Base-by-base conservation (phyloP, 1,139 yeast species). In the Lodderomyces theae region DNA sequence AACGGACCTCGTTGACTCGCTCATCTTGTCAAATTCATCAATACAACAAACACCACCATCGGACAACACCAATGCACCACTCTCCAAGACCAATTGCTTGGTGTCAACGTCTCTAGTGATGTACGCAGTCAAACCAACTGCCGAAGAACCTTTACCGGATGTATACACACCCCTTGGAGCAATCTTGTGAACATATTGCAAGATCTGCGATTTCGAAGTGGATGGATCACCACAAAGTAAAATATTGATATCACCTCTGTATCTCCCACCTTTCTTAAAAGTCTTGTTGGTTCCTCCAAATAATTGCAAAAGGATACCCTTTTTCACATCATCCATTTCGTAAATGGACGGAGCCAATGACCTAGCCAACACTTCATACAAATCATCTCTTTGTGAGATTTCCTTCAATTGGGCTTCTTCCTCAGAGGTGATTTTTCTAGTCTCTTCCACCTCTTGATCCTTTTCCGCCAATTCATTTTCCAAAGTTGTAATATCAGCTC, bases 21-120 rank as follows among this genome's bases (percentile, higher is more conserved):
- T 79, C 99, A 92, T 92, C 63, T 92, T 92, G 66, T 92, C 99
- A 58, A 92, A 92, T 68, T 92, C 99, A 69, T 92, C 99, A 60
- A 92, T 92, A 66, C 98, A 94, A 69, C 98, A 92, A 41, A 92
- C 83, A 69, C 99, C 99, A 43, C 98, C 98, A 64, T 92, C 99
- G 6, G 97, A 88, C 40, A 92, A 73, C 10, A 92, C 98, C 50
- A 92, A 74, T 0, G 99, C 99, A 61, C 99, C 99, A 59, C 92
- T 81, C 60, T 92, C 99, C 44, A 92, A 73, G 6, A 92, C 98
- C 39, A 92, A 69, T 59, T 92, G 98, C 54, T 80, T 86, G 1
- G 97, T 88, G 54, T 92, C 98, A 34, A 86, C 77, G 61, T 92
- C 99, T 57, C 97, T 76, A 7, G 98, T 90, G 42, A 92, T 84